Evolutionary conservation across 495 filamentous ascomycete genomes (phyloP).

Genomic region (Daldinia decipiens): DNA sequence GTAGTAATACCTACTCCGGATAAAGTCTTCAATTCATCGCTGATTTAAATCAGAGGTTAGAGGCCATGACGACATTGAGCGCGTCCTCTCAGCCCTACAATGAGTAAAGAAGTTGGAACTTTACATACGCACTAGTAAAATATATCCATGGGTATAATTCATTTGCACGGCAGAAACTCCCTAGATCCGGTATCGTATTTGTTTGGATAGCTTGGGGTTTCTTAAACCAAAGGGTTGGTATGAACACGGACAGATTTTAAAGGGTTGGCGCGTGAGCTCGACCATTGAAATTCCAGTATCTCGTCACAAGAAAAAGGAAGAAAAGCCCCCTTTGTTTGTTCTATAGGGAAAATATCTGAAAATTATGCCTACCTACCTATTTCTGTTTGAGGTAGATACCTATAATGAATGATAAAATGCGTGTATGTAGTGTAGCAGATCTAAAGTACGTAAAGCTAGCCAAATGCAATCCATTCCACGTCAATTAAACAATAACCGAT

Average conservation of each 20-base stretch:
- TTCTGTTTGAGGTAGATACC: too few species aligned
- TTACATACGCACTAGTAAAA: background rate
- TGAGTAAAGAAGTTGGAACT: background rate
- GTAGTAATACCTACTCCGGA: constrained; percentile 5
- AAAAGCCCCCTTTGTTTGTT: too few species aligned
- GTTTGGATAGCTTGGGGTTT: background rate
- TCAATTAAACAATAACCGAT: background rate
- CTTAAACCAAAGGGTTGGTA: background rate
- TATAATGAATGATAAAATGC: too few species aligned
- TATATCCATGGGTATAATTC: background rate
- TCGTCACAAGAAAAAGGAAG: too few species aligned
- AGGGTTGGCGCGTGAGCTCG: background rate
- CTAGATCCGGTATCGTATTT: background rate
- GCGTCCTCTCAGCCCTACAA: background rate
- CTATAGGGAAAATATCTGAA: too few species aligned
- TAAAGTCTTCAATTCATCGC: background rate
- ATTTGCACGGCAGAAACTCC: background rate
- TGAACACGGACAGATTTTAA: background rate
- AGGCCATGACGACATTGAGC: background rate
- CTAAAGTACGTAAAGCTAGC: too few species aligned
- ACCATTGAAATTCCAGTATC: background rate
- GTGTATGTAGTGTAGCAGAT: too few species aligned
- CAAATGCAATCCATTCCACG: too few species aligned
- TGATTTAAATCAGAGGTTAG: background rate
- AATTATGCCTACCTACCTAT: too few species aligned